Evolutionary conservation across 306 rosid genomes (phyloP), one percentile per base, ranked within the genome.

Genomic region (Cicer judaicum): DNA sequence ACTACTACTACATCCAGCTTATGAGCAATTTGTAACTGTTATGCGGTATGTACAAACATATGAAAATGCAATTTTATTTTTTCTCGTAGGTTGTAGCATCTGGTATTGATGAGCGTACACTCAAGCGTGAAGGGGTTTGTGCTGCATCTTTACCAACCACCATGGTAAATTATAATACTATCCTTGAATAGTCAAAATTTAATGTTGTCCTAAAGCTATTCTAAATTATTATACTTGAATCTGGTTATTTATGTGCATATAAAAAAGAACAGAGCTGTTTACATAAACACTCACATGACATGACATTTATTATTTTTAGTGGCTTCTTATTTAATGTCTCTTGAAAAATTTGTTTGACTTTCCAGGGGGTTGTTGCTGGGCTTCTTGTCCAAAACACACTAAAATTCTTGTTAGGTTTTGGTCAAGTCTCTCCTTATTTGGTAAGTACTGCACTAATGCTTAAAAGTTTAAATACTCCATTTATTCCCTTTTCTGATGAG

Each of bases 121-220:
- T 94, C 75, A 94, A 94, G 90, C 95, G 98, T 12, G 98, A 92
- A 89, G 99, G 99, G 82, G 99, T 94, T 80, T 92, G 97, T 89
- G 96, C 97, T 85, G 99, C 98, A 44, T 92, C 97, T 61, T 80
- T 94, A 82, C 99, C 99, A 16, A 92, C 99, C 46, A 94, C 99
- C 81, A 94, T 94, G 99, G 99, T 90, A 87, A 70, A 54, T 36
- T 29, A 64, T 8, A 21, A 65, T 41, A 48, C 64, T 15, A 21
- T 48, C 80, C 43, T 65, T 65, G n/a, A 67, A 67, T 70, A 46
- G 15, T 76, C n/a, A 43, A 75, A 19, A 8, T 36, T 55, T 11
- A 52, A 66, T 42, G 21, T 77, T 54, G 12, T 12, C 75, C 54
- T 14, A 19, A 46, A 59, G 68, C 39, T 72, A 19, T 63, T 68